Base-by-base conservation (phyloP, 352 stramenopile genomes). In the Pythium phragmitis region DNA sequence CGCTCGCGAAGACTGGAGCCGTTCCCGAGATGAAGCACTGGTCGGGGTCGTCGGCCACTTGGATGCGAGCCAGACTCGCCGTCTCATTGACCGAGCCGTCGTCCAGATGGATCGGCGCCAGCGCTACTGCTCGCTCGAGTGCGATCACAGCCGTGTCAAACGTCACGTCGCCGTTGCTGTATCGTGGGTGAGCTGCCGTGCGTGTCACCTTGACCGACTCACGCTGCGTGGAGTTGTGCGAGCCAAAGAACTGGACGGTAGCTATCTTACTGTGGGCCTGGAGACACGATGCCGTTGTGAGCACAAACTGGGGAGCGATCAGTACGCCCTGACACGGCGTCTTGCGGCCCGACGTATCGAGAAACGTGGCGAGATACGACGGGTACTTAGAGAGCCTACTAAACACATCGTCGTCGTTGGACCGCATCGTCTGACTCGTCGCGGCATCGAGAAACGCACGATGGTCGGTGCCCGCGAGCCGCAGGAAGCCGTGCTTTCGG, bases 251-350 rank as follows among this genome's bases (percentile, higher is more conserved):
- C 19, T 50, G 16, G 1, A 62, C 55, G 14, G 34, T 26, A 6
- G 19, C 45, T 8, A 70, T 53, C 4, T 48, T 26, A 3, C 37
- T 26, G 9, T 57, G 33, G 28, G 45, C 21, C 14, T 60, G 39
- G 13, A 69, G 46, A 19, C 69, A 76, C 19, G 69, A 73, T 13
- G 72, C 72, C 2, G 72, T 75, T 8, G 72, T 76, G 54, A 79
- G 60, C 28, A 79, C 62, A 21, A 55, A 70, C 45, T 79, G 65
- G 19, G 72, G 51, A 0, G 72, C 68, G 23, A 79, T 71, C 16
- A 79, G 63, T n/a, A 71, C 68, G 19, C 61, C 72, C 34, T 76
- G 69, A 23, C 69, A 76, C 17, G 45, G 12, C 12, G 59, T 12
- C 12, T 63, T 53, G 2, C 36, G 13, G 7, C 45, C 51, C 4